Base-by-base conservation (phyloP, 2,329 filamentous ascomycete genomes). In the Trichoderma koningiopsis region DNA sequence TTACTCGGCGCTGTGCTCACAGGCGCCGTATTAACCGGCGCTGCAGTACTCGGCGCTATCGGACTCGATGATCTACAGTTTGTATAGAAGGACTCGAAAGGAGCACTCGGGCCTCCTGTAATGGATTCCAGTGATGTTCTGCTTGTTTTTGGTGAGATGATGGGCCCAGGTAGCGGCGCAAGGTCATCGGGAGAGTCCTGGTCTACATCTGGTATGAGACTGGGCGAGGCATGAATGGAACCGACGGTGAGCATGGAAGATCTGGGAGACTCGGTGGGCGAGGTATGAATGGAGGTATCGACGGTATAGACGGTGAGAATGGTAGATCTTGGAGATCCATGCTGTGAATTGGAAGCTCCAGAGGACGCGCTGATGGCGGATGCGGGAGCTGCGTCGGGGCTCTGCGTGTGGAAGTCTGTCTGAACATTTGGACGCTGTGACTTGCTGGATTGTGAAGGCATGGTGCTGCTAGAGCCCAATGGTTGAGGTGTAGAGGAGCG, bases 121-220 rank as follows among this genome's bases (percentile, higher is more conserved):
- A 88, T 85, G 71, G 92, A 89, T 59, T 86, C 87, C 75, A 92
- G 87, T 6, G 91, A 89, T 73, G 83, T 88, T 71, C 82, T 81
- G 75, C 88, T 89, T 6, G 87, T 85, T 73, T 87, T 86, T 72
- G 83, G 84, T 66, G 85, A 82, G 71, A 92, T 81, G 57, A 91
- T 83, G n/a, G 92, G 85, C 73, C 95, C 92, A 40, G 92, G 91
- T 56, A 96, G 86, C 75, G 91, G 87, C 75, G 91, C 87, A 71
- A 94, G 87, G 67, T 86, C 40, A 7, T 43, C 86, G 31, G 83
- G 77, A 37, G 81, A 80, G 64, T 83, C 83, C 40, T 84, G 80
- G 64, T 88, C 87, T 67, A 85, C 80, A 55, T 87, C 86, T 71
- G 84, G 84, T 65, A 86, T 82, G 58, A 85, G 84, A 73, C 93